Percentiles rank a stretch among this genome's conserved stretches.
phyloP scores from a whole-genome alignment of 108 stramenopile species.

The Aureococcus anophagefferens region DNA sequence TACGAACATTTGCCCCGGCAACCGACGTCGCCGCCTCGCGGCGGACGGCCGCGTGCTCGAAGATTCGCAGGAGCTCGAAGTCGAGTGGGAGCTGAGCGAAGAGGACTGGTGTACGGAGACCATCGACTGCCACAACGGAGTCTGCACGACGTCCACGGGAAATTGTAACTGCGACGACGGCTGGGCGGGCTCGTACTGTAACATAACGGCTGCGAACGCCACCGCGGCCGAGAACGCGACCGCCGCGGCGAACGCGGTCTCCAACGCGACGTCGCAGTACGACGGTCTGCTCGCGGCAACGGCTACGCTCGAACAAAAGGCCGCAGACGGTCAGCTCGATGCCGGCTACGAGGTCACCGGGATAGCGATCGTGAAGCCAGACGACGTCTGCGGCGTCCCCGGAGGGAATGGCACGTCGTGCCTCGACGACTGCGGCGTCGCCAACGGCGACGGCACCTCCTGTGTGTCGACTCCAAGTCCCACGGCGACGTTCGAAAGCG shows the following conservation, averaged over 20 bases:
- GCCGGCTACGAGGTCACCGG: background rate
- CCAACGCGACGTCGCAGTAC: background rate
- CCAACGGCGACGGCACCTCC: slow-evolving; percentile 3
- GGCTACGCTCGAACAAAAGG: background rate
- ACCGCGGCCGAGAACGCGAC: background rate
- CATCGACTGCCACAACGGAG: background rate
- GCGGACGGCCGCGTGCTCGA: slow-evolving; percentile 2
- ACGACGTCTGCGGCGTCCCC: slow-evolving; percentile 9
- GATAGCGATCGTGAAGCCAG: background rate
- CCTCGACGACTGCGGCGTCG: slow-evolving; percentile 11
- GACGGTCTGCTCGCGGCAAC: slow-evolving; percentile 3
- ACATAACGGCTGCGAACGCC: background rate
- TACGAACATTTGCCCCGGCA: slow-evolving; percentile 14
- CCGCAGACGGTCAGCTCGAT: background rate
- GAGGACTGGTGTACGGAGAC: background rate
- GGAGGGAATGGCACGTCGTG: slow-evolving; percentile 15
- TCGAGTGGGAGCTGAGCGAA: slow-evolving; percentile 6
- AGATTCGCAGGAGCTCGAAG: background rate
- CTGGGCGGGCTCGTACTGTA: background rate
- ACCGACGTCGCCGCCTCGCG: background rate
- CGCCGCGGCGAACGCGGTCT: background rate
- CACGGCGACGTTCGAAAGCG: background rate
- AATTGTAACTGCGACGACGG: background rate
- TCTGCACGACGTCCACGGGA: background rate
- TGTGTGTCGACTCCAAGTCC: background rate